Evolutionary conservation across 306 rosid genomes (phyloP).

Genomic region (Gleditsia sinensis): DNA sequence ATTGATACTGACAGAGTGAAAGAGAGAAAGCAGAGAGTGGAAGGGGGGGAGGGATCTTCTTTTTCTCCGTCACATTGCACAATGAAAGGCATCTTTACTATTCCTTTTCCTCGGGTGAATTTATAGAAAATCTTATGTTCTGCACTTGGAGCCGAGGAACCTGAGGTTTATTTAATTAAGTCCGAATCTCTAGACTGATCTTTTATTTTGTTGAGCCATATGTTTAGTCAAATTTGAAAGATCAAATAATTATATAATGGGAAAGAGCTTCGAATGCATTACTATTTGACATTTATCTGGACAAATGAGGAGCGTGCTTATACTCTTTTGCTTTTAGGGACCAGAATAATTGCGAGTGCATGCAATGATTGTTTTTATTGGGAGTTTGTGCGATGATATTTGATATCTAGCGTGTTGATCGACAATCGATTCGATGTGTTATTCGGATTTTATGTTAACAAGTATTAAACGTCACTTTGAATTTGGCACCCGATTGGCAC

Average conservation of each 20-base stretch:
- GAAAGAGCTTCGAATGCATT: neutral
- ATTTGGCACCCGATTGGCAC: neutral
- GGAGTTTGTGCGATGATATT: neutral
- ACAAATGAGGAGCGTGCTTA: neutral
- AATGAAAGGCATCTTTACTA: conserved; percentile 11
- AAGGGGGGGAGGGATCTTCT: neutral
- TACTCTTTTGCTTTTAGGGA: conserved; percentile 6
- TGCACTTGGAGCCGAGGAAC: conserved; percentile 16
- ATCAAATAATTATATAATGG: neutral
- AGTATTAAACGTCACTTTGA: neutral
- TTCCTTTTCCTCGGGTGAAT: conserved; percentile 1
- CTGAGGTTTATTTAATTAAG: conserved; percentile 10
- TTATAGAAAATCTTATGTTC: neutral
- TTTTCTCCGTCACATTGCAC: conserved; percentile 16
- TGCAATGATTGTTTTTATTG: conserved; percentile 14
- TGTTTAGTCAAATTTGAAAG: neutral
- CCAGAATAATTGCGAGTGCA: conserved; percentile 27
- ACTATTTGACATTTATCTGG: neutral
- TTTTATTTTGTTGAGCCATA: neutral
- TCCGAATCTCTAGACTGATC: conserved; percentile 23
- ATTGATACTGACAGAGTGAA: neutral
- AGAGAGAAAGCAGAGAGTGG: neutral
- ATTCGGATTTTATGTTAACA: neutral
- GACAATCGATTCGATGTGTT: too few relatives aligned
- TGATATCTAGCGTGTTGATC: neutral